Base-by-base conservation (phyloP, 805 yeast species). In the Dipodascopsis tothii region DNA sequence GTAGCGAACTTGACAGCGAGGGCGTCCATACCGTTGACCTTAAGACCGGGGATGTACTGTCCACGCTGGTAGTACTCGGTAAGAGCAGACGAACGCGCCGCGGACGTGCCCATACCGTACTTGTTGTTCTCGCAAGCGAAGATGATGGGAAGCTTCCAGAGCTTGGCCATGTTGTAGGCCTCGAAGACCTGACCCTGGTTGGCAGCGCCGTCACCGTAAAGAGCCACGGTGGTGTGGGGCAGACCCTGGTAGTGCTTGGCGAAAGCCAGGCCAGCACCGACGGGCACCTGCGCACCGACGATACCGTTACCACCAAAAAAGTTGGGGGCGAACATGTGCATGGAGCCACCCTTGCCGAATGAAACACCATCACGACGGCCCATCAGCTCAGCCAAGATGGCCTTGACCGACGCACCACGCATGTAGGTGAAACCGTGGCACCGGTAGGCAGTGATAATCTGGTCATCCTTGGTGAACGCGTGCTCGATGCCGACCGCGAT, bases 221-320 rank as follows among this genome's bases (percentile, higher is more conserved):
- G 71, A 46, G 94, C 70, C 68, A 87, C 90, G 48, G 94, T 77
- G 62, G 90, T 86, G 59, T 79, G 78, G 46, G 60, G 60, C 61
- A 86, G 87, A 62, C 79, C 78, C 65, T 77, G 78, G 74, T 92
- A 92, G 72, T 87, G 87, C 73, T 92, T 97, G 55, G 97, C 95
- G 70, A 88, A 92, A n/a, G 96, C 94, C 56, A 92, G 74, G 60
- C 98, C 98, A 44, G 96, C 86, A 65, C 98, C 98, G 59, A 92
- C 76, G 53, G 98, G 95, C 45, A 92, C 96, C 73, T 92, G 98
- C 42, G 97, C 98, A 66, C 98, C 98, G 44, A 92, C 98, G 67
- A 92, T 92, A 74, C 98, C 98, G 71, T 92, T 92, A 71, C 98
- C 98, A 67, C 98, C 98, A 69, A 82, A 92, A 75, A 92, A 92